Conservation (phyloP, 306 rosid species). For the Cicer pinnatifidum region DNA sequence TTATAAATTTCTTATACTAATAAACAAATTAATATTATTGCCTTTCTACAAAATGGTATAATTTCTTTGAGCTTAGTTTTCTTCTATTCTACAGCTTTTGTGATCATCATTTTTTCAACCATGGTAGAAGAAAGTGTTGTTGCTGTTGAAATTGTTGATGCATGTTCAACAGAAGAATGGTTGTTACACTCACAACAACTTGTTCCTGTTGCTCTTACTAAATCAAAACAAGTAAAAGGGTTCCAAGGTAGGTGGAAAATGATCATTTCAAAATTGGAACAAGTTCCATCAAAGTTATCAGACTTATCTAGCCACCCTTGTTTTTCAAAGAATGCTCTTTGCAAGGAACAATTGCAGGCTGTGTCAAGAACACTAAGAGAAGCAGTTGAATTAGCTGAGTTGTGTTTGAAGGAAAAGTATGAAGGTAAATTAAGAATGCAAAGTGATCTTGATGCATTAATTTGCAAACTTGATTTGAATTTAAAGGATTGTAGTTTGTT, state of each 20-base stretch:
- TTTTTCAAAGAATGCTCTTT: conserved; percentile 85
- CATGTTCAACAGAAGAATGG: conserved; percentile 71
- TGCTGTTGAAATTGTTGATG: conserved; percentile 31
- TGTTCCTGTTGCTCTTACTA: conserved; percentile 68
- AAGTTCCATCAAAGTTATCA: conserved; percentile 74
- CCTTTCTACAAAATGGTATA: conserved; percentile 42
- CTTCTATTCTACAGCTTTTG: conserved; percentile 49
- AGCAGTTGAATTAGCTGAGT: conserved; percentile 65
- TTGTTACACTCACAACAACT: conserved; percentile 63
- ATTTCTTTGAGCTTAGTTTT: conserved; percentile 53
- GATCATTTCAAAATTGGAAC: conserved; percentile 80
- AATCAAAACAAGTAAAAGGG: conserved; percentile 74
- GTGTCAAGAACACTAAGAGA: conserved; percentile 69
- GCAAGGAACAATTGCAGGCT: conserved; percentile 91
- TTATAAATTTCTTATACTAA: conserved; percentile 46
- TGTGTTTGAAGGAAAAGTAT: conserved; percentile 70
- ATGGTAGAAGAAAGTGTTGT: conserved; percentile 70
- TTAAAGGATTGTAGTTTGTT: conserved; percentile 81
- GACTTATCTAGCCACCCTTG: conserved; percentile 96
- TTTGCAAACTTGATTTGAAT: conserved; percentile 80
- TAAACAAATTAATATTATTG: conserved; percentile 31
- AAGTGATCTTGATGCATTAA: conserved; percentile 85
- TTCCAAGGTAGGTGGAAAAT: conserved; percentile 86
- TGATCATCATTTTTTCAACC: conserved; percentile 48
- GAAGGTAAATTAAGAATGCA: conserved; percentile 95